A percentile compares a stretch with the other conserved stretches of the same genome.
Conservation (phyloP, 2,329 filamentous ascomycete genomes). For the Trichoderma aggressivum region DNA sequence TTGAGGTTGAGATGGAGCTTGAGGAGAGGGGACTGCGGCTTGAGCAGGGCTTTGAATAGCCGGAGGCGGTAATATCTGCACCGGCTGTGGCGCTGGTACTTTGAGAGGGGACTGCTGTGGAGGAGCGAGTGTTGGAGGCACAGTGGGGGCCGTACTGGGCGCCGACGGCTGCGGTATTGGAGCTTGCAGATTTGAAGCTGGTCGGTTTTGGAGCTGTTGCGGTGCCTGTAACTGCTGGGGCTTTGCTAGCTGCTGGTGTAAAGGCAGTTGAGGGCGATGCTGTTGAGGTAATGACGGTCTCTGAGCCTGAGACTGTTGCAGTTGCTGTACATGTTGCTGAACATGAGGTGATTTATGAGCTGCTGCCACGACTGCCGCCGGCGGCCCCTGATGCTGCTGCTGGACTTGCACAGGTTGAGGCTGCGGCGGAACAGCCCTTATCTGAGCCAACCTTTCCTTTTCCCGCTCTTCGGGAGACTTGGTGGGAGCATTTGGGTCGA, state of each 20-base stretch:
- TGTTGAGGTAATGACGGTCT: not conserved
- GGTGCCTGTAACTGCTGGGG: not conserved
- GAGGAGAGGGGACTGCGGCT: not conserved
- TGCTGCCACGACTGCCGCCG: constrained; percentile 8
- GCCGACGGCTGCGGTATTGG: not conserved
- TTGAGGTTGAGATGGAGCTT: not conserved
- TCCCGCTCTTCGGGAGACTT: constrained; percentile 23
- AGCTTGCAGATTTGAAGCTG: not conserved
- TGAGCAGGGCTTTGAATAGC: not conserved
- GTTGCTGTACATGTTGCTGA: not conserved
- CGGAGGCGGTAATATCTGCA: not conserved
- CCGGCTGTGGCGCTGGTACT: not conserved
- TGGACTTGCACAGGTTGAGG: not conserved
- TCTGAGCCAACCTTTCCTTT: constrained; percentile 9
- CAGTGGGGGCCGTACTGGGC: not conserved
- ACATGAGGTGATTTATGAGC: constrained; percentile 8
- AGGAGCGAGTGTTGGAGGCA: not conserved
- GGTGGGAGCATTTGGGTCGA: constrained; percentile 34
- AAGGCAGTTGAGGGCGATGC: not conserved
- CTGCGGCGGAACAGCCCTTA: not conserved
- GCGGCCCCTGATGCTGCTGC: not conserved
- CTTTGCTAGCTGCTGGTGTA: not conserved
- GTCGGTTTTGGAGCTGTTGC: not conserved
- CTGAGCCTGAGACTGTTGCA: not conserved
- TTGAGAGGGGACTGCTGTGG: not conserved